Conservation (phyloP, 2,329 filamentous ascomycete genomes). For the Diaporthe sp. region DNA sequence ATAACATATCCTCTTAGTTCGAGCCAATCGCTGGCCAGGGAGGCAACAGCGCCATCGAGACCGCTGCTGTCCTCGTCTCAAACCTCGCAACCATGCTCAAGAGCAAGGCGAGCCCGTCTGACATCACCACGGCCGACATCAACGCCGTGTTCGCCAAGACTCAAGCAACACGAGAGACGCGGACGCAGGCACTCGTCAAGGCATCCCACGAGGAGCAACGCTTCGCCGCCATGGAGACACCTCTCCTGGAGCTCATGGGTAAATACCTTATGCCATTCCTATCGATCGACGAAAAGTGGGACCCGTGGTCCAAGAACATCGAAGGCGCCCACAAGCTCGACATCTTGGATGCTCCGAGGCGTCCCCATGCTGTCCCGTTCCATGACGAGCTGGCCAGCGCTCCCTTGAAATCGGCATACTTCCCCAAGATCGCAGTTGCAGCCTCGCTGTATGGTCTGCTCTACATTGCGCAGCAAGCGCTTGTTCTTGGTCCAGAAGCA, state of each 20-base stretch:
- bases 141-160: constrained; percentile 32
- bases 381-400: constrained; percentile 7
- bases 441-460: not conserved
- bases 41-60: constrained; percentile 48
- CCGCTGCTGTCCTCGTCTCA: constrained; percentile 45
- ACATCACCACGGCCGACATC: constrained; percentile 26
- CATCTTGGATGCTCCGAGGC: not conserved
- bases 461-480: not conserved
- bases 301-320: not conserved
- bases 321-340: constrained; percentile 14
- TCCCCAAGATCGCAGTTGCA: not conserved
- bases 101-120: constrained; percentile 3
- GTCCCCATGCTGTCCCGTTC: not conserved
- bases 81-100: constrained; percentile 33
- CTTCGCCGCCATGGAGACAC: constrained; percentile 35
- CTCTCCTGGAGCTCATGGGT: constrained; percentile 8
- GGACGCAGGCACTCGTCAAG: constrained; percentile 15
- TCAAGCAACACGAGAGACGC: constrained; percentile 29
- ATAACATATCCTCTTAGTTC: constrained; percentile 36
- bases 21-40: constrained; percentile 47
- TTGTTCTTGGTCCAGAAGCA: not conserved
- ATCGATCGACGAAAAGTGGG: constrained; percentile 17
- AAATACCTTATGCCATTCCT: constrained; percentile 17
- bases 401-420: not conserved
- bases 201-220: constrained; percentile 41